Percentiles rank a stretch among this genome's conserved stretches.
phyloP scores from a whole-genome alignment of 1,284 basidiomycete genomes.

The Meira miltonrushii region DNA sequence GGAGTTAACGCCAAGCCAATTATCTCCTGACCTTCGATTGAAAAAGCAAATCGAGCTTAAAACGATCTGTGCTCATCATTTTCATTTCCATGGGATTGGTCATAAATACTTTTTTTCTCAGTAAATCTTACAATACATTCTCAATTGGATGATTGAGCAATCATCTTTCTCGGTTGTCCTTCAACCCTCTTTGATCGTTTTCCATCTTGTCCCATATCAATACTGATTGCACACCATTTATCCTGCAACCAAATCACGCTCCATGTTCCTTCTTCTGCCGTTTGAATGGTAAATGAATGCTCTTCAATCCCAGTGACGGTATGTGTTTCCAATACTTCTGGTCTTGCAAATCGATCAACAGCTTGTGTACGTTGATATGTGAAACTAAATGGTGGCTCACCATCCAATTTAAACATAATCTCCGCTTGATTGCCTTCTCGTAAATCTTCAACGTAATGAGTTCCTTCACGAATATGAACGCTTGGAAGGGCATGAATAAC shows the following conservation, averaged over 20 bases:
- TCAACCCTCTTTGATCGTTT: too few species aligned
- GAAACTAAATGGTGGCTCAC: constrained; percentile 90
- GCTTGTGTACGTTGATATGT: constrained; percentile 54
- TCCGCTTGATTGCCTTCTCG: constrained; percentile 77
- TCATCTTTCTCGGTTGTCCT: too few species aligned
- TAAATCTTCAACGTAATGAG: constrained; percentile 73
- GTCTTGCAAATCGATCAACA: constrained; percentile 39
- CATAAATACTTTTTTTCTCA: too few species aligned
- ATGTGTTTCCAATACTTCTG: constrained; percentile 44
- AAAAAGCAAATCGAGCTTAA: too few species aligned
- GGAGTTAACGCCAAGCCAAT: too few species aligned
- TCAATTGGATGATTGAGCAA: too few species aligned
- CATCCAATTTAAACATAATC: constrained; percentile 79
- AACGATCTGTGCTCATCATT: too few species aligned
- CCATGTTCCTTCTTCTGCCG: constrained; percentile 77
- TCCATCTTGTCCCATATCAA: too few species aligned
- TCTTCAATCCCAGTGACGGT: constrained; percentile 65
- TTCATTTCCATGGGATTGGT: too few species aligned
- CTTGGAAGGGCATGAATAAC: constrained; percentile 76
- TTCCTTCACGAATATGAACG: constrained; percentile 79
- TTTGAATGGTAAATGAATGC: constrained; percentile 77
- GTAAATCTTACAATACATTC: too few species aligned
- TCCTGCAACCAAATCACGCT: constrained; percentile 85
- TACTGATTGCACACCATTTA: constrained; percentile 60
- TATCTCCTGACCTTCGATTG: too few species aligned